Percentiles rank a stretch among this genome's conserved stretches.
phyloP scores from a whole-genome alignment of 345 rosid genomes.

The Bretschneidera sinensis region DNA sequence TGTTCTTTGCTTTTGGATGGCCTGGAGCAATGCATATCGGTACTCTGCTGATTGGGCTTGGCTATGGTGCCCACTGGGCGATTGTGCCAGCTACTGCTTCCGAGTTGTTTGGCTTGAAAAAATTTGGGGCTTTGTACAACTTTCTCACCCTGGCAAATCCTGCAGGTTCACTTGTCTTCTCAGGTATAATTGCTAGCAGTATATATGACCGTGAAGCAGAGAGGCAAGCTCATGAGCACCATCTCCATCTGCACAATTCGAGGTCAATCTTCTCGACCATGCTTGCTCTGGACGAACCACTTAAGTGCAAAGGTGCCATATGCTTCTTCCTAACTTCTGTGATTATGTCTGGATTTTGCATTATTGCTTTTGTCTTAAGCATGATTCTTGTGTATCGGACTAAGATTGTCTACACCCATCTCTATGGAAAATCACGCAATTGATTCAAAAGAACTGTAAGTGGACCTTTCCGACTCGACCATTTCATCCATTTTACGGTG shows the following conservation, averaged over 20 bases:
- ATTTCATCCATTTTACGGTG: background rate
- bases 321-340: constrained; percentile 92
- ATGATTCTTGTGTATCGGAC: constrained; percentile 88
- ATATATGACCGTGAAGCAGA: constrained; percentile 92
- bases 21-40: constrained; percentile 90
- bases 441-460: constrained; percentile 17
- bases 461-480: background rate
- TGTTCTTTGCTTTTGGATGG: constrained; percentile 91
- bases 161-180: constrained; percentile 89
- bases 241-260: constrained; percentile 12
- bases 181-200: constrained; percentile 83
- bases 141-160: constrained; percentile 96
- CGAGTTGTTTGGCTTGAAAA: constrained; percentile 91
- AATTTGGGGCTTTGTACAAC: constrained; percentile 90
- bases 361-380: constrained; percentile 65
- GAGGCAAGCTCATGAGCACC: constrained; percentile 52
- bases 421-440: constrained; percentile 65
- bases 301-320: constrained; percentile 68
- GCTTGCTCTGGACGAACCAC: constrained; percentile 41
- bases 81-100: constrained; percentile 97
- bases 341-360: constrained; percentile 91
- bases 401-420: constrained; percentile 67
- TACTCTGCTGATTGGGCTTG: constrained; percentile 84
- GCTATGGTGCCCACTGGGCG: constrained; percentile 99
- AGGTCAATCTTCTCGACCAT: constrained; percentile 25